phyloP scores from a whole-genome alignment of 2,329 filamentous ascomycete genomes.

The Calonectria pseudoturangicola region DNA sequence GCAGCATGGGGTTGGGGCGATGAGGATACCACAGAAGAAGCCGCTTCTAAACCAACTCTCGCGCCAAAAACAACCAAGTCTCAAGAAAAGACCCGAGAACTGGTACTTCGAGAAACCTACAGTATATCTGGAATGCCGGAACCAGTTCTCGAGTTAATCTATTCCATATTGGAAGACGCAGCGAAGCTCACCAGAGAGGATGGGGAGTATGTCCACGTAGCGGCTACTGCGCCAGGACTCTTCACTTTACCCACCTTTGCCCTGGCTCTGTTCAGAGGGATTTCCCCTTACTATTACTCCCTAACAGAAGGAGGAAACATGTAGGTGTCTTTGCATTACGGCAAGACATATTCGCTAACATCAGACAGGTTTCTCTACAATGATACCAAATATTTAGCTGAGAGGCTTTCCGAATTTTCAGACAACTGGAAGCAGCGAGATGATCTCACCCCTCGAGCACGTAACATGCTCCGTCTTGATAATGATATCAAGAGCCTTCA shows the following conservation, averaged over 20 bases:
- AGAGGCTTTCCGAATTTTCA: constrained; percentile 70
- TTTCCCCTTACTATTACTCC: constrained; percentile 84
- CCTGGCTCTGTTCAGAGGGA: constrained; percentile 86
- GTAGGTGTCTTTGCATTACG: constrained; percentile 62
- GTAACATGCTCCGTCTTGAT: constrained; percentile 74
- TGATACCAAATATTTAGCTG: constrained; percentile 78
- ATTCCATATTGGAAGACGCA: constrained; percentile 75
- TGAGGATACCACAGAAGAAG: constrained; percentile 68
- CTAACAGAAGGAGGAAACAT: constrained; percentile 78
- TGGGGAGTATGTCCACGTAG: constrained; percentile 74
- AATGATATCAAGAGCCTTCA: constrained; percentile 76
- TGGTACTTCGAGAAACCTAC: constrained; percentile 90
- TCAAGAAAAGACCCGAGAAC: constrained; percentile 71
- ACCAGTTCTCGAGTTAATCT: constrained; percentile 81
- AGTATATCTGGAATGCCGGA: constrained; percentile 92
- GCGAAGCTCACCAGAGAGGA: constrained; percentile 74
- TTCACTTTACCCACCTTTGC: constrained; percentile 83
- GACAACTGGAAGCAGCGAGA: constrained; percentile 71
- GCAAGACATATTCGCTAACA: constrained; percentile 25
- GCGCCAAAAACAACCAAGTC: constrained; percentile 45
- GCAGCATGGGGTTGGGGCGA: constrained; percentile 93
- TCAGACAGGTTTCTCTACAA: constrained; percentile 77
- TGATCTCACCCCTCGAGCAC: constrained; percentile 70
- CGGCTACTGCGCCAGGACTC: constrained; percentile 80
- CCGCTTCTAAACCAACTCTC: constrained; percentile 43